Evolutionary conservation across 192 early-diverging fungal species (phyloP), one percentile per base, ranked within the genome.

Genomic region (Dimargaris xerosporica): DNA sequence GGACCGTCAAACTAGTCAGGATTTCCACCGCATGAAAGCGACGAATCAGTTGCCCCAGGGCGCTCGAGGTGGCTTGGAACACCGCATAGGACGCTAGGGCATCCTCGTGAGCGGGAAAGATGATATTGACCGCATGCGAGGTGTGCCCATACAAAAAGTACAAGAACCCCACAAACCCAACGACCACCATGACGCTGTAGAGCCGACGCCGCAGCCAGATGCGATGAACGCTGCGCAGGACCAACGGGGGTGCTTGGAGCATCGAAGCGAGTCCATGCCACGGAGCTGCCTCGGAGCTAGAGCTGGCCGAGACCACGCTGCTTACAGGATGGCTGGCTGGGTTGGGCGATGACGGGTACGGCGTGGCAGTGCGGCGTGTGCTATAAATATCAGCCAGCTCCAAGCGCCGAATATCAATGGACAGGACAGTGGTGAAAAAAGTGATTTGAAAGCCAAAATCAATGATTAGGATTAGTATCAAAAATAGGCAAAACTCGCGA

Each of bases 371-470:
- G 34, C 7, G 34, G 34, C 50, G 50, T n/a, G 0, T 21, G 21
- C 19, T 21, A 19, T 52, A 52, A n/a, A 52, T 52, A 52, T 56
- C 28, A 54, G 39, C 51, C 68, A 87, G 79, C 78, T 91, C 86
- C 25, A 87, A 68, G 31, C 87, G 77, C n/a, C 82, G 78, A 55
- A 91, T 82, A 79, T 91, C 87, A 55, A 91, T 86, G 1, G 89
- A 85, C n/a, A 91, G 69, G 42, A 87, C 82, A 0, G 86, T 82
- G 34, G 81, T 76, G 55, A 88, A 88, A 65, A 91, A 89, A 1
- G 89, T 85, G 64, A 91, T 79, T 64, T 89, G 85, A 54, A 91
- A 63, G n/a, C 86, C 69, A 66, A 83, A 89, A 66, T 88, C 87
- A 58, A 91, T 83, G 13, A 88, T 68, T 26, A 91, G 67, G 19